phyloP scores from a whole-genome alignment of 23 red algal genomes.

The Gracilaria domingensis region DNA sequence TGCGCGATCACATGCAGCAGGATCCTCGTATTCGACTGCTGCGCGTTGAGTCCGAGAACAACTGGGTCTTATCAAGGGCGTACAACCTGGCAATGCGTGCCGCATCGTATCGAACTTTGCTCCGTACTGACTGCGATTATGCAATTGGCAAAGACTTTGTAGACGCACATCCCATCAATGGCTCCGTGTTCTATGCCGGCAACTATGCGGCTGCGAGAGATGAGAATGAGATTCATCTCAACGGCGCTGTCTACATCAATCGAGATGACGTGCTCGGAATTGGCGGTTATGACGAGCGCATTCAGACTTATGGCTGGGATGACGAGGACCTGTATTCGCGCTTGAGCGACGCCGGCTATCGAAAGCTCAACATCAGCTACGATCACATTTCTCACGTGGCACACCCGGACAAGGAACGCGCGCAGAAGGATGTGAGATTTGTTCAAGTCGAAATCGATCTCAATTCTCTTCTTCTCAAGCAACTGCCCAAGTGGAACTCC shows the following conservation, averaged over 20 bases:
- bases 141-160: slow-evolving; percentile 56
- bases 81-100: slow-evolving; percentile 74
- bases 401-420: slow-evolving; percentile 59
- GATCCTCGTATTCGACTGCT: slow-evolving; percentile 53
- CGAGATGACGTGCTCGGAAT: slow-evolving; percentile 48
- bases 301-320: slow-evolving; percentile 88
- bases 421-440: slow-evolving; percentile 73
- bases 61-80: slow-evolving; percentile 74
- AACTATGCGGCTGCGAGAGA: slow-evolving; percentile 71
- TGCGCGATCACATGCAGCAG: not conserved
- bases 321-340: slow-evolving; percentile 84
- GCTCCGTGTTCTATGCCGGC: slow-evolving; percentile 66
- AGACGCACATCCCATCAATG: slow-evolving; percentile 32
- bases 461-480: slow-evolving; percentile 70
- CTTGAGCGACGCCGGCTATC: slow-evolving; percentile 13
- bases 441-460: slow-evolving; percentile 79
- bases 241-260: slow-evolving; percentile 72
- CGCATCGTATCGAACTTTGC: slow-evolving; percentile 34
- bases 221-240: slow-evolving; percentile 85
- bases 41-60: slow-evolving; percentile 54
- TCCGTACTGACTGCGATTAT: slow-evolving; percentile 86
- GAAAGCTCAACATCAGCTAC: slow-evolving; percentile 74
- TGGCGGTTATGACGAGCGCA: slow-evolving; percentile 87
- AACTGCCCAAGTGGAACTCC: slow-evolving; percentile 60
- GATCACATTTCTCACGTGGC: slow-evolving; percentile 68